A percentile compares a stretch with the other conserved stretches of the same genome.
These are phyloP conservation scores for Senecio squalidus DNA, from an alignment of 140 eudicot species.

Conservation along the genomic window DNA sequence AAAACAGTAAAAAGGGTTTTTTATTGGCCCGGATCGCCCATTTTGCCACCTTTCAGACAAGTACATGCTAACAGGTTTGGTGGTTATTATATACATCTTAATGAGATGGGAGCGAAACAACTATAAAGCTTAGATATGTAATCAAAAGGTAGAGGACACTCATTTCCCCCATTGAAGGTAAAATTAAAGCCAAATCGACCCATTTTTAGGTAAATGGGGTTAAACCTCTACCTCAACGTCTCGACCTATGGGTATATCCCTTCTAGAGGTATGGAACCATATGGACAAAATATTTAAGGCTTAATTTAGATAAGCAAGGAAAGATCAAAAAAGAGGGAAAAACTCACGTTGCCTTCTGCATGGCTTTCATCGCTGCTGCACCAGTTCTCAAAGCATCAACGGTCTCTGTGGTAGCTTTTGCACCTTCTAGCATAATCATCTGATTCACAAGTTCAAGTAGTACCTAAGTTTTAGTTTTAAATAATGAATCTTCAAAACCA, in stretches of 20 bases:
- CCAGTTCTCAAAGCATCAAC: conserved; percentile 66
- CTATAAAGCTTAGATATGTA: too few relatives aligned
- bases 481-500: not conserved
- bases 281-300: not conserved
- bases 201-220: not conserved
- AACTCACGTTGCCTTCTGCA: conserved; percentile 60
- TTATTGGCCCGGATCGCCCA: too few relatives aligned
- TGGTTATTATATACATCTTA: too few relatives aligned
- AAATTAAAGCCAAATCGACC: too few relatives aligned
- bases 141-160: too few relatives aligned
- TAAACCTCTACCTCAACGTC: too few relatives aligned
- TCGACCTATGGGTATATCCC: not conserved
- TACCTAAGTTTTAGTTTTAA: not conserved
- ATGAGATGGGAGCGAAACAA: too few relatives aligned
- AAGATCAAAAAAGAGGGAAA: not conserved
- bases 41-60: too few relatives aligned
- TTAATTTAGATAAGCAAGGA: not conserved
- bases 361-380: conserved; percentile 64
- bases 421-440: conserved; percentile 64
- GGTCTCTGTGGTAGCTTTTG: conserved; percentile 64
- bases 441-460: conserved; percentile 9
- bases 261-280: not conserved
- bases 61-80: too few relatives aligned
- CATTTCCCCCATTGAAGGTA: too few relatives aligned
- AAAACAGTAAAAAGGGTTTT: too few relatives aligned